Base-by-base conservation (phyloP, 2,329 filamentous ascomycete species). In the Xylariaceae sp. region DNA sequence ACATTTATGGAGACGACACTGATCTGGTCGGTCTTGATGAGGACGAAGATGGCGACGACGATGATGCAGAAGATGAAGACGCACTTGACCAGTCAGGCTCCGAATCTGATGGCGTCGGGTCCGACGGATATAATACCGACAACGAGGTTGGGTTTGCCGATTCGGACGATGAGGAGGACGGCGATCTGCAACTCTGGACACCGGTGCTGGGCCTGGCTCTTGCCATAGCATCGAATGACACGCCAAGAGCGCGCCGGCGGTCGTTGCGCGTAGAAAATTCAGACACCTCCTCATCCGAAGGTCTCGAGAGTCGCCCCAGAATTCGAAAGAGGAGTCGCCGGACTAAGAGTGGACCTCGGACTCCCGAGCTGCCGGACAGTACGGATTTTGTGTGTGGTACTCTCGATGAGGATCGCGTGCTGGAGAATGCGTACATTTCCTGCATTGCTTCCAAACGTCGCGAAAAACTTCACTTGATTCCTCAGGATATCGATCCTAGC, bases 321-420 rank as follows among this genome's bases (percentile, higher is more conserved):
- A 48, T 54, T 42, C 58, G 52, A 44, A 59, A 49, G 47, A 63
- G 58, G 54, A 47, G 58, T 33, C 57, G 52, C 36, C 68, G 60
- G 11, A 68, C 72, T 32, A 77, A 73, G 46, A 78, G 82, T 50
- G 81, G 81, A 15, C 74, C 78, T 27, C 73, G 74, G 16, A 85
- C 84, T 1, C 86, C 87, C 2, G 88, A 95, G 57, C 71, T 98
- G 9, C 92, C 92, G 1, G 92, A 98, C 61, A 96, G 89, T 63
- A 97, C 92, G 11, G 92, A 98, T 61, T 98, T 98, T 51, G 92
- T 98, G n/a, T 97, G 92, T 56, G 92, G 92, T 42, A 98, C 92
- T 1, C 72, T 98, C 14, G 92, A 98, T 50, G 92, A 98, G 63
- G 92, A 98, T 56, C 81, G 88, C 31, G 88, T 88, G 3, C 67